These are phyloP conservation scores for Trichoderma erinaceum DNA, from an alignment of 495 filamentous ascomycete genomes.

Conservation along the genomic window DNA sequence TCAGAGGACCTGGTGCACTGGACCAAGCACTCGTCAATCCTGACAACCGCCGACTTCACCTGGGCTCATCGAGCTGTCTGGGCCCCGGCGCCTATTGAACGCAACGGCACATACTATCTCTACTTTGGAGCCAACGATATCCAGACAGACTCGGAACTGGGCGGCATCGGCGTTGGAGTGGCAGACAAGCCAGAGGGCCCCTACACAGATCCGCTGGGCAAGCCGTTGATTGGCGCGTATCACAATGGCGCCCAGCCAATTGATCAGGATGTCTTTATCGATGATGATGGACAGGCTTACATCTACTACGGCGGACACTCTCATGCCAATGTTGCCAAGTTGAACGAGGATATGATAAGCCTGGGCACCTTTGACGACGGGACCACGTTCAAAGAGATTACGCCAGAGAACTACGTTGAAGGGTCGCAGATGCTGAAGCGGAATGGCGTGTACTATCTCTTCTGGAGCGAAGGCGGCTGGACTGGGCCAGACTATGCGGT, in stretches of 20 bases:
- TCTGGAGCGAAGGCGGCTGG: slow-evolving; percentile 44
- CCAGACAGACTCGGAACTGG: slow-evolving; percentile 28
- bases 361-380: slow-evolving; percentile 49
- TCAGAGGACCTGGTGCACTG: slow-evolving; percentile 44
- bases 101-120: slow-evolving; percentile 57
- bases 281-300: slow-evolving; percentile 55
- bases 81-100: slow-evolving; percentile 57
- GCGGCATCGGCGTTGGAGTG: slow-evolving; percentile 56
- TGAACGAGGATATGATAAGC: slow-evolving; percentile 60
- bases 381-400: slow-evolving; percentile 54
- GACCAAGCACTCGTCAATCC: slow-evolving; percentile 54
- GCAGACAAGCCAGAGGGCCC: slow-evolving; percentile 50
- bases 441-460: slow-evolving; percentile 62
- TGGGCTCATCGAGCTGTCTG: slow-evolving; percentile 60
- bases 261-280: slow-evolving; percentile 59
- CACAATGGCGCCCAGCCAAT: slow-evolving; percentile 50
- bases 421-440: slow-evolving; percentile 69
- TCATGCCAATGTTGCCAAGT: slow-evolving; percentile 62
- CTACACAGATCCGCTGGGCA: slow-evolving; percentile 29
- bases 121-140: slow-evolving; percentile 57
- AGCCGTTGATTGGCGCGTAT: neutral
- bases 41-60: slow-evolving; percentile 49
- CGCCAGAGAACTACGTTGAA: slow-evolving; percentile 72
- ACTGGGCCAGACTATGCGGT: slow-evolving; percentile 42
- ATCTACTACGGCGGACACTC: slow-evolving; percentile 63